Conservation (phyloP, 169 alveolate genomes). For the Plasmodium knowlesi region DNA sequence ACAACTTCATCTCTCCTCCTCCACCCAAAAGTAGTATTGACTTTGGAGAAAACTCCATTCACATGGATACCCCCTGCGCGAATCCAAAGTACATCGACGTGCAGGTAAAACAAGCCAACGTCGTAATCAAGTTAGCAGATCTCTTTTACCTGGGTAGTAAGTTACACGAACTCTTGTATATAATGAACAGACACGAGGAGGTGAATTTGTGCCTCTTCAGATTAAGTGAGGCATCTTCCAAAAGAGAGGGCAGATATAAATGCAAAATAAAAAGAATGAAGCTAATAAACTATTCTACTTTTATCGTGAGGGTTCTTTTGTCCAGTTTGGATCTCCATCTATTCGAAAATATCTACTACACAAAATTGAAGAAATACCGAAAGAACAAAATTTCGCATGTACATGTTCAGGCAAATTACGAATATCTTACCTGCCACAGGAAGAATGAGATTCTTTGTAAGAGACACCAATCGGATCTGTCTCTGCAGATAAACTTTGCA, state of each 20-base stretch:
- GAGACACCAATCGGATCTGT: not conserved
- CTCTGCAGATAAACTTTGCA: conserved; percentile 10
- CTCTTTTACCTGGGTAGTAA: conserved; percentile 19
- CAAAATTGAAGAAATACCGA: not conserved
- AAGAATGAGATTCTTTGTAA: conserved; percentile 5
- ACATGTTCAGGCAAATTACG: conserved; percentile 20
- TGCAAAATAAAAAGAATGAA: conserved; percentile 34
- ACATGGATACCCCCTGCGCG: not conserved
- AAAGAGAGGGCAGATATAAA: not conserved
- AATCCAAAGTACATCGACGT: conserved; percentile 10
- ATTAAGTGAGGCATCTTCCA: not conserved
- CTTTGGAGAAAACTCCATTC: not conserved
- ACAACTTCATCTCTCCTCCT: not conserved
- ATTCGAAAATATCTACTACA: conserved; percentile 2
- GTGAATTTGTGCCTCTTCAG: conserved; percentile 15
- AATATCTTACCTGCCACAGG: conserved; percentile 12
- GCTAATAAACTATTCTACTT: not conserved
- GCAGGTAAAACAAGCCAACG: conserved; percentile 4
- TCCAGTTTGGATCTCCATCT: conserved; percentile 15
- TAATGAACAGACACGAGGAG: conserved; percentile 33
- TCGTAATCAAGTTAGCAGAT: conserved; percentile 10
- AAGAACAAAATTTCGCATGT: conserved; percentile 10
- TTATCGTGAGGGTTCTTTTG: not conserved
- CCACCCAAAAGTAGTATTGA: not conserved
- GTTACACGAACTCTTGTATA: not conserved